These are phyloP conservation scores for Phyllosticta capitalensis DNA, from an alignment of 2,329 filamentous ascomycete genomes.

Conservation along the genomic window DNA sequence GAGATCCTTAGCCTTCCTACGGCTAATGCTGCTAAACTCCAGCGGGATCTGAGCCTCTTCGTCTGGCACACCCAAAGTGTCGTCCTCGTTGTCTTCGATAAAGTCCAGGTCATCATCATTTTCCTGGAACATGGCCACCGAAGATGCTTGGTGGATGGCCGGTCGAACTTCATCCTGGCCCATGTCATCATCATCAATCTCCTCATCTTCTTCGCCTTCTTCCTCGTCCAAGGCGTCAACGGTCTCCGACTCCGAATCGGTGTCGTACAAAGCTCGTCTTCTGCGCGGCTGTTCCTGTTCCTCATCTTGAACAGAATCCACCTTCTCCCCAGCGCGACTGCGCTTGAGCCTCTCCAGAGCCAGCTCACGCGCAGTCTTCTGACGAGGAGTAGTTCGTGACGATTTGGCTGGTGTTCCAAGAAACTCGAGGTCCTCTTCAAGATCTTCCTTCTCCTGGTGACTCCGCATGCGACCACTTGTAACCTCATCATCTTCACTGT, in stretches of 20 bases:
- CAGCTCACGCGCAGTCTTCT: conserved; percentile 29
- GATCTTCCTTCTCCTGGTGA: conserved; percentile 30
- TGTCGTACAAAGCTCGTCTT: conserved; percentile 15
- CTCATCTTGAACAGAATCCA: conserved; percentile 15
- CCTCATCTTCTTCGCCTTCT: conserved; percentile 19
- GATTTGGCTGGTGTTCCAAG: conserved; percentile 26
- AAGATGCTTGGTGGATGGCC: conserved; percentile 16
- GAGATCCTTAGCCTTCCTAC: conserved; percentile 59
- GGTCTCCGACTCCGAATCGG: conserved; percentile 15
- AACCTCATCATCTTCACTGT: conserved; percentile 19
- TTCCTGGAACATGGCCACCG: conserved; percentile 39
- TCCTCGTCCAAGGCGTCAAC: conserved; percentile 15
- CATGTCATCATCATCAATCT: conserved; percentile 11
- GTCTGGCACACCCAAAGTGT: conserved; percentile 43
- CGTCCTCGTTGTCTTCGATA: conserved; percentile 52
- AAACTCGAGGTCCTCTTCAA: conserved; percentile 38
- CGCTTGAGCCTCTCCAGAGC: conserved; percentile 37
- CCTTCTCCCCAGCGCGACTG: conserved; percentile 25
- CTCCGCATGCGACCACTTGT: conserved; percentile 3
- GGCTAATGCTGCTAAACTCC: conserved; percentile 56
- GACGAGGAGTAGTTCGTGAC: conserved; percentile 14
- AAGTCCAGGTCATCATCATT: conserved; percentile 54
- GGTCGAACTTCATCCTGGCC: neutral
- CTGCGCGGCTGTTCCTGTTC: conserved; percentile 15
- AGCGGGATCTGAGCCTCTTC: conserved; percentile 53